Conservation (phyloP, 192 early-diverging fungal species). For the Backusella liffmaniae region DNA sequence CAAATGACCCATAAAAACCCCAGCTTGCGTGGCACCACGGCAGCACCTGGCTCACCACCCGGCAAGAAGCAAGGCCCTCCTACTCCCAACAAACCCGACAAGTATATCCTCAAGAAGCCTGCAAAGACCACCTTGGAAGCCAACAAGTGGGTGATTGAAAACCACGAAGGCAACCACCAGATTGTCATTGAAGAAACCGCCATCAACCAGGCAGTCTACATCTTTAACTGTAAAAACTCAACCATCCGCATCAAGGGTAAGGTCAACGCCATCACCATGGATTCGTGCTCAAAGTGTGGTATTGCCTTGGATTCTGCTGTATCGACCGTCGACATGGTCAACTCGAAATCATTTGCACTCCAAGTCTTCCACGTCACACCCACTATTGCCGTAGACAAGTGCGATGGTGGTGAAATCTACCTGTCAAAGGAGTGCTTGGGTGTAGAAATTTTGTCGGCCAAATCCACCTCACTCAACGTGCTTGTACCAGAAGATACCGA, state of each 20-base stretch:
- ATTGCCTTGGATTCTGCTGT: constrained; percentile 82
- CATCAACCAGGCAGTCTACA: constrained; percentile 88
- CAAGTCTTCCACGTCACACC: constrained; percentile 84
- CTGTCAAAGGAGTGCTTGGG: constrained; percentile 73
- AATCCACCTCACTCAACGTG: constrained; percentile 90
- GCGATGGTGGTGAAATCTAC: constrained; percentile 90
- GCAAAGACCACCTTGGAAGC: constrained; percentile 82
- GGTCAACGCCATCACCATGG: constrained; percentile 87
- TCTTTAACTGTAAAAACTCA: constrained; percentile 90
- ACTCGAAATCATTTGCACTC: constrained; percentile 84
- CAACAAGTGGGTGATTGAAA: constrained; percentile 95
- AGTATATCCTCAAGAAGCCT: constrained; percentile 64
- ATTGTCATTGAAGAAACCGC: constrained; percentile 81
- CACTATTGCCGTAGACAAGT: constrained; percentile 88
- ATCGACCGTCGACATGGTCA: constrained; percentile 85
- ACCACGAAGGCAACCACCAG: constrained; percentile 69
- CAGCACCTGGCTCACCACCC: constrained; percentile 28
- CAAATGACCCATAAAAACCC: constrained; percentile 99
- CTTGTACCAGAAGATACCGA: constrained; percentile 70
- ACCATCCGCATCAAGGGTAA: constrained; percentile 93
- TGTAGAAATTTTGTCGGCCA: constrained; percentile 90
- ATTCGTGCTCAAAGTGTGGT: constrained; percentile 88
- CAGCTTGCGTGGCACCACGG: constrained; percentile 65
- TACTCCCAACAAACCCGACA: constrained; percentile 53
- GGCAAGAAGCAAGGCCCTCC: constrained; percentile 49